Conservation (phyloP, 148 eudicot genomes). For the Nepenthes mirabilis region DNA sequence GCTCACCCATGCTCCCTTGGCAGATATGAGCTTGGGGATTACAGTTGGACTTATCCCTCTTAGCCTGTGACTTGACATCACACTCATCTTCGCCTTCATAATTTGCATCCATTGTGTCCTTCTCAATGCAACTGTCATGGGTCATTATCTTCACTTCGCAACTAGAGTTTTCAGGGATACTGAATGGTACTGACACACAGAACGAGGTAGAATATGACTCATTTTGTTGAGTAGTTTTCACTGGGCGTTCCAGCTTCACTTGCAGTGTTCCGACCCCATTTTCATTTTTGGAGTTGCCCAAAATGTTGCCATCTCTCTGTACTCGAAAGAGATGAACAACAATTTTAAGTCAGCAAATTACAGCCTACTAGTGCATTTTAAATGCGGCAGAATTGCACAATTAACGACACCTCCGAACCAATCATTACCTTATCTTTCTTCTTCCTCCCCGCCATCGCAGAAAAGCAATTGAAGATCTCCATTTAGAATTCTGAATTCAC, state of each 20-base stretch:
- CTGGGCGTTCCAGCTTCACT: conserved; percentile 30
- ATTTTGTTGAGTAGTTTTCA: conserved; percentile 13
- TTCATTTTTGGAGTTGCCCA: conserved; percentile 6
- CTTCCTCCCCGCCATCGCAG: conserved; percentile 23
- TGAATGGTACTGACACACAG: conserved; percentile 30
- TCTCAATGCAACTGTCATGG: conserved; percentile 34
- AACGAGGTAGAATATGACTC: conserved; percentile 29
- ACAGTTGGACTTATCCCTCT: conserved; percentile 41
- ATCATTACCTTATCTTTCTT: conserved; percentile 48
- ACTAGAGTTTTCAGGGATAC: conserved; percentile 26
- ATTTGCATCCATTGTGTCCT: conserved; percentile 37
- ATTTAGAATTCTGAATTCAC: conserved; percentile 12
- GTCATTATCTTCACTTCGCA: conserved; percentile 43
- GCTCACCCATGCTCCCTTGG: conserved; percentile 10
- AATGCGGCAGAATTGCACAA: background rate
- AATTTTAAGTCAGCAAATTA: conserved; percentile 1
- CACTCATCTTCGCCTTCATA: conserved; percentile 91
- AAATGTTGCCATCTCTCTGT: conserved; percentile 26
- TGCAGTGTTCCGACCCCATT: conserved; percentile 26
- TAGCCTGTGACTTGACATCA: conserved; percentile 37
- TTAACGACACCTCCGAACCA: background rate
- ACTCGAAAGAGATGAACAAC: conserved; percentile 5
- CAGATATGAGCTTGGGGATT: conserved; percentile 23
- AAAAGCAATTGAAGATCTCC: conserved; percentile 46
- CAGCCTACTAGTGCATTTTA: background rate